phyloP scores from a whole-genome alignment of 2,329 filamentous ascomycete species.

The Pseudogymnoascus sp. region DNA sequence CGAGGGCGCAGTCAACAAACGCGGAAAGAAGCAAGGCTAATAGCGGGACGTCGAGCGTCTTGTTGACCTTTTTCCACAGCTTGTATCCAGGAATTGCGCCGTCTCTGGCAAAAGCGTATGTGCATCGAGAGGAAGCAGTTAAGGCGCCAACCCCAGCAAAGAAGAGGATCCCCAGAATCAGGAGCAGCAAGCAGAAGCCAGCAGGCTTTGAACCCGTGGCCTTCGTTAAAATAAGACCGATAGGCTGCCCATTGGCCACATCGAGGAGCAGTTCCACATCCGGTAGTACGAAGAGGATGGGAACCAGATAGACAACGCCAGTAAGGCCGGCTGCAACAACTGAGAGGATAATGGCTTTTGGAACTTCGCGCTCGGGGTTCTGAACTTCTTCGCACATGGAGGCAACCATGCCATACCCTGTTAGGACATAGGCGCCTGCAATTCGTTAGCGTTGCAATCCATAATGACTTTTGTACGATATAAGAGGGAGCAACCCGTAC shows the following conservation, averaged over 20 bases:
- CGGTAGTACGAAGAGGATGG: conserved; percentile 67
- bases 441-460: background rate
- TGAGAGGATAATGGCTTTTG: conserved; percentile 61
- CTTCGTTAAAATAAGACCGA: conserved; percentile 65
- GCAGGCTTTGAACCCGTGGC: conserved; percentile 64
- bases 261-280: conserved; percentile 53
- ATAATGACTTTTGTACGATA: background rate
- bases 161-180: conserved; percentile 67
- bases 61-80: conserved; percentile 58
- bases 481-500: conserved; percentile 30
- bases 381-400: conserved; percentile 67
- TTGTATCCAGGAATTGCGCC: conserved; percentile 63
- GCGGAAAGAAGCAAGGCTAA: conserved; percentile 61
- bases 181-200: conserved; percentile 66
- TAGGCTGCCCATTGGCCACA: conserved; percentile 65
- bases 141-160: conserved; percentile 69
- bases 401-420: conserved; percentile 62
- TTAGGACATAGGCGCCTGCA: conserved; percentile 43
- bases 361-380: conserved; percentile 58
- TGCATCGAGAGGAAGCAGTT: conserved; percentile 65
- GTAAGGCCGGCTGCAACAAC: conserved; percentile 59
- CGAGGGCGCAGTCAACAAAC: conserved; percentile 59
- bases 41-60: conserved; percentile 58
- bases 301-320: conserved; percentile 59
- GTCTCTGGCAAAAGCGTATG: conserved; percentile 67